phyloP scores from a whole-genome alignment of 1,284 basidiomycete species.

The Tylopilus sp. region DNA sequence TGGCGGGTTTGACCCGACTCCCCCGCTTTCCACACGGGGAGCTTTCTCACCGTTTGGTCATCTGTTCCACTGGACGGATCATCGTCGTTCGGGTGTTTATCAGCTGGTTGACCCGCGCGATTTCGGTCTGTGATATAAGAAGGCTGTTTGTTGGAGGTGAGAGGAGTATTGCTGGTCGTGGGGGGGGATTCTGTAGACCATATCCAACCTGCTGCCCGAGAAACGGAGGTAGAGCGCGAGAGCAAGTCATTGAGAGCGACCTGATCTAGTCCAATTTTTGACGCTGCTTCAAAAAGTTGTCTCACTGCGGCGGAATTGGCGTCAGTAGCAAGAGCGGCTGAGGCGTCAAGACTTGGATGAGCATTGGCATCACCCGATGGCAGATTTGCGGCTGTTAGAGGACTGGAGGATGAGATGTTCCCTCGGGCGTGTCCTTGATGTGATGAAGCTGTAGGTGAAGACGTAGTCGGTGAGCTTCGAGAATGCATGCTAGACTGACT shows the following conservation, averaged over 20 bases:
- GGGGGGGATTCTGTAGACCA: conserved; percentile 43
- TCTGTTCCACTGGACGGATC: conserved; percentile 28
- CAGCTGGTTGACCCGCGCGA: conserved; percentile 29
- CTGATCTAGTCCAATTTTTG: conserved; percentile 69
- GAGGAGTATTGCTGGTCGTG: conserved; percentile 11
- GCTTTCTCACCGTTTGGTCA: conserved; percentile 36
- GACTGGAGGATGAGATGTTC: conserved; percentile 11
- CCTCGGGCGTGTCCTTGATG: conserved; percentile 32
- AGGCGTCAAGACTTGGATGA: conserved; percentile 28
- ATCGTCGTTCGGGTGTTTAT: conserved; percentile 38
- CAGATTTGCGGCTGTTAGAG: conserved; percentile 2
- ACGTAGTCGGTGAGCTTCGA: conserved; percentile 30
- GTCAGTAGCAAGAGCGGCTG: conserved; percentile 15
- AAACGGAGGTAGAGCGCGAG: conserved; percentile 63
- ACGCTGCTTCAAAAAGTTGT: conserved; percentile 72
- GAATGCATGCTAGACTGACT: conserved; percentile 34
- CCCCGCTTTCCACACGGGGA: conserved; percentile 38
- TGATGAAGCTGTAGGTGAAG: conserved; percentile 32
- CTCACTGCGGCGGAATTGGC: conserved; percentile 44
- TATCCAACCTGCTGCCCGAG: conserved; percentile 46
- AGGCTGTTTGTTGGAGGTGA: conserved; percentile 16
- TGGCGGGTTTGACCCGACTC: conserved; percentile 42
- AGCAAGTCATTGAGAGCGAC: conserved; percentile 65
- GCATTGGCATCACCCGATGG: conserved; percentile 15
- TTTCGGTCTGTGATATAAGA: conserved; percentile 21